These are phyloP conservation scores for Mucor circinelloides DNA, from an alignment of 371 early-diverging fungal species.

Conservation along the genomic window DNA sequence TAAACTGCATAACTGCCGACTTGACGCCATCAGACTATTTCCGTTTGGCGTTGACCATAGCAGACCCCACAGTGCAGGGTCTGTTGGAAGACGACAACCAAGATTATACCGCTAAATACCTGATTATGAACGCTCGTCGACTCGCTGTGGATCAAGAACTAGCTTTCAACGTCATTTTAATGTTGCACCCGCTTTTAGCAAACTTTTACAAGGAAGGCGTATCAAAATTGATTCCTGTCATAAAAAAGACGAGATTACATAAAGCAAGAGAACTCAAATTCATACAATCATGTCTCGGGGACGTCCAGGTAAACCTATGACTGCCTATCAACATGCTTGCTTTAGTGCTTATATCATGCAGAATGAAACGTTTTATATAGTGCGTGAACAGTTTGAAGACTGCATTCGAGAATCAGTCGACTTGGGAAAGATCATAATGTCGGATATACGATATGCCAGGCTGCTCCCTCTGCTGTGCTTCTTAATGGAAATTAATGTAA, in stretches of 20 bases:
- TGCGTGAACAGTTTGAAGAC: neutral
- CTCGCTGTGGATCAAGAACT: too few species aligned
- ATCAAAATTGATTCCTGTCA: too few species aligned
- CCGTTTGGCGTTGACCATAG: neutral
- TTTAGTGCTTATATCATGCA: too few species aligned
- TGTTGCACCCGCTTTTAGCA: too few species aligned
- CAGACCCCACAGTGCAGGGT: neutral
- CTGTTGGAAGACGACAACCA: neutral
- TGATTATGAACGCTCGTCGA: neutral
- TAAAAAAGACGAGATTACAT: too few species aligned
- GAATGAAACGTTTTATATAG: too few species aligned
- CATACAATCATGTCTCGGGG: neutral
- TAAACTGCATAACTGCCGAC: neutral
- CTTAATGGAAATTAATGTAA: neutral
- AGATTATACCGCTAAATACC: neutral
- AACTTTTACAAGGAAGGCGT: too few species aligned
- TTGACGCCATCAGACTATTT: neutral
- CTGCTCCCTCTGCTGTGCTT: neutral
- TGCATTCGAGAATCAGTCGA: neutral
- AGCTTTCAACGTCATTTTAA: too few species aligned
- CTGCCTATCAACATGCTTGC: too few species aligned
- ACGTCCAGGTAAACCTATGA: neutral
- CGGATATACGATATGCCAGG: neutral
- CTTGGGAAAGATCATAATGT: neutral
- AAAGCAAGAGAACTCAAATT: too few species aligned